Evolutionary conservation across 1,284 basidiomycete genomes (phyloP), one percentile per base, ranked within the genome.

Genomic region (Rhodotorula sp.): DNA sequence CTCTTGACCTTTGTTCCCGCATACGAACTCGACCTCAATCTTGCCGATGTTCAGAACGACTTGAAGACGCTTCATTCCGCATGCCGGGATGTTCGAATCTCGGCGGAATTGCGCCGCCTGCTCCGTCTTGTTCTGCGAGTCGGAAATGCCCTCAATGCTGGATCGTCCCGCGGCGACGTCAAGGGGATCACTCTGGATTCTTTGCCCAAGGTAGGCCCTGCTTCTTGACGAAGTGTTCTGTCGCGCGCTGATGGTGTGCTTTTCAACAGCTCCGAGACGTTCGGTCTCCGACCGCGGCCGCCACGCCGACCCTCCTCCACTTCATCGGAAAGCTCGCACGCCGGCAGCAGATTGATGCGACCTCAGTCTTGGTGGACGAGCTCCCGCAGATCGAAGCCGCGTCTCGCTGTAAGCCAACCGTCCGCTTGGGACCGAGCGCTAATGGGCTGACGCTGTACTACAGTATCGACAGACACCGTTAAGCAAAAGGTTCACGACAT

Each of bases 261-360:
- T 16, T 3, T 21, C 15, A 21, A 5, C 73, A 93, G 92, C 82
- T 95, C 81, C 90, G 87, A 78, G 93, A 96, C 76, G 95, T 90
- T 1, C 69, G 72, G 39, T 90, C 91, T 0, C 87, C 87, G 0
- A 88, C 87, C 69, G 86, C 87, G 0, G 85, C 86, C 0, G 67
- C 86, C 3, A 94, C 91, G 76, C 91, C 92, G 0, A 95, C 91
- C 0, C 84, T 97, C 34, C 83, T 97, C 39, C 93, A 97, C 80
- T 96, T 93, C 80, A 79, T 96, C 34, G 91, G 91, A 12, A 85
- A 86, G 62, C 85, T 91, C 8, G 84, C 96, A n/a, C 81, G 91
- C 70, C 85, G 87, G 58, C 86, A 85, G 18, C 39, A 43, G 39
- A 43, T 43, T 12, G 88, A 93, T 78, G 86, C 90, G 1, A 83